Percentiles rank a stretch among this genome's conserved stretches.
These are phyloP conservation scores for Begonia masoniana DNA, from an alignment of 306 rosid genomes.

Conservation along the genomic window DNA sequence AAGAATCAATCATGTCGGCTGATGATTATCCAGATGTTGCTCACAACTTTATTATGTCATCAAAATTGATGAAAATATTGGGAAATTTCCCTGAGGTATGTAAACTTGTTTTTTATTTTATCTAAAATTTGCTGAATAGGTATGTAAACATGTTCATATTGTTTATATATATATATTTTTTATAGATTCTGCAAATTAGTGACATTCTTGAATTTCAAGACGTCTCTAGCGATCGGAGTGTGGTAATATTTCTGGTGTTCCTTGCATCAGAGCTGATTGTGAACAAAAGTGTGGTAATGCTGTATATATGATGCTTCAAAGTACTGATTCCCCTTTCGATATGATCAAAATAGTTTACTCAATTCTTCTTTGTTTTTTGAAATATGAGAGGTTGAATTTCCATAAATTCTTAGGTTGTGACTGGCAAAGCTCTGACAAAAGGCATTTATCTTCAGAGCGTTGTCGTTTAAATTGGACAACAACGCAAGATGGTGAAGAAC, in stretches of 20 bases:
- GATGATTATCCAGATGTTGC: constrained; percentile 66
- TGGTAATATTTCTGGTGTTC: constrained; percentile 76
- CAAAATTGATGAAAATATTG: constrained; percentile 52
- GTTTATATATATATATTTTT: neutral
- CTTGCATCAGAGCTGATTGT: constrained; percentile 76
- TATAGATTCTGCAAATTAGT: constrained; percentile 80
- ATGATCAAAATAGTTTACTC: neutral
- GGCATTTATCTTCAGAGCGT: constrained; percentile 23
- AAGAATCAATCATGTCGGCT: constrained; percentile 55
- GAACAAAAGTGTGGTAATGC: constrained; percentile 73
- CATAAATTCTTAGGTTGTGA: constrained; percentile 61
- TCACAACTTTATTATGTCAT: constrained; percentile 75
- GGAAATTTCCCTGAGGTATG: constrained; percentile 92
- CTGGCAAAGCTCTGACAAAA: constrained; percentile 37
- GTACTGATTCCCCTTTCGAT: constrained; percentile 2
- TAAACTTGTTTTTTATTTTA: too few relatives aligned
- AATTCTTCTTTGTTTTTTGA: constrained; percentile 6
- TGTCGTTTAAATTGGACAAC: constrained; percentile 30
- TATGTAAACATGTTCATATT: neutral
- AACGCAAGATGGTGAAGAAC: constrained; percentile 21
- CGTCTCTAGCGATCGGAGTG: constrained; percentile 64
- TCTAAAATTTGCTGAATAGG: too few relatives aligned
- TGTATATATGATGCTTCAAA: constrained; percentile 3
- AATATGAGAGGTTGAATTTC: constrained; percentile 66
- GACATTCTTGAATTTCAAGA: constrained; percentile 74